Evolutionary conservation across 2,329 filamentous ascomycete species (phyloP).

Genomic region (Fusarium redolens): DNA sequence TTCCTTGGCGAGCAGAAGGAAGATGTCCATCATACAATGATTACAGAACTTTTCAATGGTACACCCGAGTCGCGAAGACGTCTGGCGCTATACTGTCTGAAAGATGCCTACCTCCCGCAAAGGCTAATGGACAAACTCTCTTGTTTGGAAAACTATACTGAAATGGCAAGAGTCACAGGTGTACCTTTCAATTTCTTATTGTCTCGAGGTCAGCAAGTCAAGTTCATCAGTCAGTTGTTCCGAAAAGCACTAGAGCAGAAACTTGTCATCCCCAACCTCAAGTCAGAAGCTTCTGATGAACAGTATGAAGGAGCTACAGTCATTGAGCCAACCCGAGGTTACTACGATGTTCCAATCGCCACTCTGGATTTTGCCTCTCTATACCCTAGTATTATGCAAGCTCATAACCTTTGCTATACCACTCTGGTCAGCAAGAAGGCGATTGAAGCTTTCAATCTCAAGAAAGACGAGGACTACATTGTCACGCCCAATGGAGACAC

Average conservation of each 20-base stretch:
- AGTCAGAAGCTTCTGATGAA: conserved; percentile 77
- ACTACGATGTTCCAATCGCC: conserved; percentile 94
- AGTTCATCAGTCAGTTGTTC: conserved; percentile 97
- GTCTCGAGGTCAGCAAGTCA: conserved; percentile 93
- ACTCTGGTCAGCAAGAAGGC: conserved; percentile 80
- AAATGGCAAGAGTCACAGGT: conserved; percentile 99
- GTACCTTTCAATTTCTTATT: conserved; percentile 97
- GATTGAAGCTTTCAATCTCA: conserved; percentile 79
- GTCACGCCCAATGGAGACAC: conserved; percentile 94
- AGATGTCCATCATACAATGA: conserved; percentile 99
- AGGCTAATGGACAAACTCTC: conserved; percentile 97
- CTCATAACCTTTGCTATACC: conserved; percentile 98
- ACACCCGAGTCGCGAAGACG: conserved; percentile 92
- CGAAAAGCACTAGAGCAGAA: conserved; percentile 94
- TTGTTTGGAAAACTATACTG: conserved; percentile 98
- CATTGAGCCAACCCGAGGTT: conserved; percentile 92
- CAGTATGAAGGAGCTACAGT: conserved; percentile 98
- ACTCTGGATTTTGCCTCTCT: conserved; percentile 99
- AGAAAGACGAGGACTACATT: conserved; percentile 95
- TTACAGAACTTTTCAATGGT: conserved; percentile 97
- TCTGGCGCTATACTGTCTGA: conserved; percentile 94
- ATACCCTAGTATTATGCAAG: conserved; percentile 98
- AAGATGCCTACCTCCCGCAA: conserved; percentile 96
- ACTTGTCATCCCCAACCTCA: conserved; percentile 90
- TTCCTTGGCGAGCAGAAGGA: conserved; percentile 98